These are phyloP conservation scores for Cordyceps fumosorosea DNA, from an alignment of 2,329 filamentous ascomycete genomes.

Conservation along the genomic window DNA sequence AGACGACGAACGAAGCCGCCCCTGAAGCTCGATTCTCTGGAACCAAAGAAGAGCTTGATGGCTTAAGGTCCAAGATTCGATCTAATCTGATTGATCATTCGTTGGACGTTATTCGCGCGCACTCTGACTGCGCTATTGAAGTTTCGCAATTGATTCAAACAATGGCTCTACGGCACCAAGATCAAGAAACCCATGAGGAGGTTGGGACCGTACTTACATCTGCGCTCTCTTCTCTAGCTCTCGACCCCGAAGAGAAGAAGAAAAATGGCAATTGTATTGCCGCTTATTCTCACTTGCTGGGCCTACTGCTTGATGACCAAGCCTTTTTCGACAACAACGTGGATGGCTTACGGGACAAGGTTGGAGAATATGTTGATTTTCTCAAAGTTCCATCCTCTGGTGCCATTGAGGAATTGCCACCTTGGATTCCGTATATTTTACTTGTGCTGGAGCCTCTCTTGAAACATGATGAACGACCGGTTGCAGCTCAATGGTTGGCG, in stretches of 20 bases:
- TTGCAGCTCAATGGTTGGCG: conserved; percentile 62
- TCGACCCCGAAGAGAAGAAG: conserved; percentile 59
- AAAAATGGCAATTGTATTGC: conserved; percentile 59
- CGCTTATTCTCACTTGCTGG: conserved; percentile 86
- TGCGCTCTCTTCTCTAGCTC: conserved; percentile 66
- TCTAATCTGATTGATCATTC: conserved; percentile 80
- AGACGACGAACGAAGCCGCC: not conserved
- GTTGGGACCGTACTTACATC: conserved; percentile 78
- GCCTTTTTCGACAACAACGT: conserved; percentile 73
- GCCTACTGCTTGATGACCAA: conserved; percentile 76
- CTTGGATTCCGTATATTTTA: conserved; percentile 87
- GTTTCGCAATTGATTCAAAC: conserved; percentile 78
- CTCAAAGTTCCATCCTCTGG: conserved; percentile 63
- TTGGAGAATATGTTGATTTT: conserved; percentile 70
- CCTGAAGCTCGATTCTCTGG: conserved; percentile 15
- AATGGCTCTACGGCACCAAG: conserved; percentile 54
- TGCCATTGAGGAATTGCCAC: conserved; percentile 70
- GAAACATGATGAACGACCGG: conserved; percentile 80
- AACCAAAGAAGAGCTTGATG: conserved; percentile 71
- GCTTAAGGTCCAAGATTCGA: conserved; percentile 64
- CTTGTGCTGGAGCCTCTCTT: conserved; percentile 85
- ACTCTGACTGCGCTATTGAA: conserved; percentile 85
- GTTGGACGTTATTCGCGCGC: conserved; percentile 80
- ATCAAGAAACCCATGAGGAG: conserved; percentile 55
- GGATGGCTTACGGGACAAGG: conserved; percentile 67